Evolutionary conservation across 2,329 filamentous ascomycete species (phyloP), one percentile per base, ranked within the genome.

Genomic region (Metarhizium humberi): DNA sequence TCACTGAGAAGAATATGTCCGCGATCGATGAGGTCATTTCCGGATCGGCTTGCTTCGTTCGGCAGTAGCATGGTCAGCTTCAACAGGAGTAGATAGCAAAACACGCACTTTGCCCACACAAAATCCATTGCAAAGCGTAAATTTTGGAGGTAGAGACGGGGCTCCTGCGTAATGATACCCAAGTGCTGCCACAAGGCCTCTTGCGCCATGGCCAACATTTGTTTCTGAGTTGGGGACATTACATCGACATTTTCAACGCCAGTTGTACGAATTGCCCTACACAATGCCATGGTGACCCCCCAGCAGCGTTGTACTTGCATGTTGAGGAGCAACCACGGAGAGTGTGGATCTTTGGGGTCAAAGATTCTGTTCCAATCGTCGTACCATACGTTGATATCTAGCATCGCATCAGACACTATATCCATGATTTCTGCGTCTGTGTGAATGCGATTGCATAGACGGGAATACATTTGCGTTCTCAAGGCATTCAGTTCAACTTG

Each of bases 31-130:
- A 25, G 25, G 25, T 25, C 25, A 25, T 25, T 25, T 25, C 25
- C 25, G 25, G 25, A 25, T 25, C 25, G 25, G 25, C 25, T 25
- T 25, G 25, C 25, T 25, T 25, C 25, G 25, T 25, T 25, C 4
- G 25, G 25, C 0, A 81, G 66, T 1, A 81, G 68, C 0, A 77
- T 72, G 0, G 76, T 74, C 3, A 81, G 67, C 55, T 79, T 79
- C 2, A 82, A 71, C 1, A 81, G 71, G 1, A 82, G 68, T 2
- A 81, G 66, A 48, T 81, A 77, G n/a, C 77, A 80, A 57, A 81
- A 81, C 0, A 78, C 77, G 52, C 76, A 78, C 62, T 82, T 82
- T 0, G 78, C 78, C 78, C 78, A 81, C 20, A 81, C 78, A 56
- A 81, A 81, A 54, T 81, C 78, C 72, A 80, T 79, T 0, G 78